phyloP scores from a whole-genome alignment of 2,329 filamentous ascomycete species.

The Corinectria fuckeliana region DNA sequence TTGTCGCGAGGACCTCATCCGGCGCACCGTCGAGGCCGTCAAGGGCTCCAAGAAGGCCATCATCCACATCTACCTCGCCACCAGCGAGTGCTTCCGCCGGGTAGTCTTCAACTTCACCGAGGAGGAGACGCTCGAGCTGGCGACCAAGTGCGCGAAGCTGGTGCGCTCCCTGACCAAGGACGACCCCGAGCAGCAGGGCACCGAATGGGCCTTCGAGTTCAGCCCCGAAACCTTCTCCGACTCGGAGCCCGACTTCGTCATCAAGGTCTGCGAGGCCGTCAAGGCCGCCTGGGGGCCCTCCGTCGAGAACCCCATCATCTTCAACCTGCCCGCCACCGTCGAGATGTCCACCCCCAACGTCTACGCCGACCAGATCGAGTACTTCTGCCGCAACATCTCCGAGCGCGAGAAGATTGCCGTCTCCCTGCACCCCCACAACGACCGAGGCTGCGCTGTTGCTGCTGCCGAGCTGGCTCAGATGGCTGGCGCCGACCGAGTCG shows the following conservation, averaged over 20 bases:
- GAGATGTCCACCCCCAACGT: conserved; percentile 95
- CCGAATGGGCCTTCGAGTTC: conserved; percentile 82
- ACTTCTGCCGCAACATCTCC: conserved; percentile 85
- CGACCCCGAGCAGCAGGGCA: conserved; percentile 62
- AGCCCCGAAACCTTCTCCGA: conserved; percentile 91
- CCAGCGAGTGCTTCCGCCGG: conserved; percentile 91
- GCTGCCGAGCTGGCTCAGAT: conserved; percentile 94
- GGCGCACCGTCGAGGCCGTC: conserved; percentile 85
- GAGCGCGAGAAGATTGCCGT: conserved; percentile 88
- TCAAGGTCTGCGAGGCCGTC: conserved; percentile 88
- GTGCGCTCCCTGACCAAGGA: conserved; percentile 91
- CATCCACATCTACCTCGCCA: conserved; percentile 94
- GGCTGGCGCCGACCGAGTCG: conserved; percentile 93
- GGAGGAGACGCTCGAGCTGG: conserved; percentile 80
- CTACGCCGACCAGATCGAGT: conserved; percentile 96
- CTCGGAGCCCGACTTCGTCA: conserved; percentile 80
- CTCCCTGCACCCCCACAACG: conserved; percentile 93
- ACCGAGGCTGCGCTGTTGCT: conserved; percentile 87
- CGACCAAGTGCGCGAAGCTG: conserved; percentile 84
- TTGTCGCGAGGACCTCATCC: conserved; percentile 90
- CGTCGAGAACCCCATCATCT: conserved; percentile 83
- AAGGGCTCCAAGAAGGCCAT: conserved; percentile 92
- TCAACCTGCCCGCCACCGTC: conserved; percentile 95
- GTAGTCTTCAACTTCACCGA: conserved; percentile 90
- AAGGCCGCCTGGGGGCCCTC: conserved; percentile 91